Evolutionary conservation across 345 rosid species (phyloP).

Genomic region (Eucalyptus paniculata): DNA sequence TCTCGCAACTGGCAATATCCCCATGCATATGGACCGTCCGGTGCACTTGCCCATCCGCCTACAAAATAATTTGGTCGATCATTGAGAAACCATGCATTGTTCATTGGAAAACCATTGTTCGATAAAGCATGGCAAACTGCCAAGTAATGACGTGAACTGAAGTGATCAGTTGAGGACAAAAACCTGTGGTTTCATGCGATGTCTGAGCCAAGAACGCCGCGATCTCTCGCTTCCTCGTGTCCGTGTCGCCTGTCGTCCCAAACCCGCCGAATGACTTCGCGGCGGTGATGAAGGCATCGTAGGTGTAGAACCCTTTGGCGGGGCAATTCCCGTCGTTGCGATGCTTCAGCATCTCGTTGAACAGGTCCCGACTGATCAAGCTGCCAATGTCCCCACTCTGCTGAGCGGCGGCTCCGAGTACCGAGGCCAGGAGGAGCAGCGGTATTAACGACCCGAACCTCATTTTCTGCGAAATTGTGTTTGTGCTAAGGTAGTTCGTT

Average conservation of each 20-base stretch:
- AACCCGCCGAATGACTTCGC: neutral
- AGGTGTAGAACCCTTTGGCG: conserved; percentile 1
- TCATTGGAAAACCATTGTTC: neutral
- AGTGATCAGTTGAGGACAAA: neutral
- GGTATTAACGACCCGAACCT: neutral
- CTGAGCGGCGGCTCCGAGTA: neutral
- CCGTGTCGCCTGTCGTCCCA: neutral
- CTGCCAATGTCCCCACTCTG: neutral
- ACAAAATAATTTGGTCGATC: neutral
- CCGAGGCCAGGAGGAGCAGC: neutral
- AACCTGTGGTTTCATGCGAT: conserved; percentile 7
- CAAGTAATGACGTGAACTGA: neutral
- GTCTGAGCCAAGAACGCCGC: conserved; percentile 3
- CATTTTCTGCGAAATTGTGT: neutral
- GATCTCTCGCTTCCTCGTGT: conserved; percentile 1
- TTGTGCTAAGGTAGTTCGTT: neutral
- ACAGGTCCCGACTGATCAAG: neutral
- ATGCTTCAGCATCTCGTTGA: conserved; percentile 3
- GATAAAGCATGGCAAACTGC: neutral
- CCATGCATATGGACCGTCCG: conserved; percentile 6
- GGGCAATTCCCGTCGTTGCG: neutral
- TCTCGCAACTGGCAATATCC: conserved; percentile 2
- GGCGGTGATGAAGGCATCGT: neutral
- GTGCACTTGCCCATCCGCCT: conserved; percentile 9
- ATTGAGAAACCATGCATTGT: neutral